A percentile compares a stretch with the other conserved stretches of the same genome.
These are phyloP conservation scores for Cryptococcus sp. DNA, from an alignment of 1,284 basidiomycete species.

Conservation along the genomic window DNA sequence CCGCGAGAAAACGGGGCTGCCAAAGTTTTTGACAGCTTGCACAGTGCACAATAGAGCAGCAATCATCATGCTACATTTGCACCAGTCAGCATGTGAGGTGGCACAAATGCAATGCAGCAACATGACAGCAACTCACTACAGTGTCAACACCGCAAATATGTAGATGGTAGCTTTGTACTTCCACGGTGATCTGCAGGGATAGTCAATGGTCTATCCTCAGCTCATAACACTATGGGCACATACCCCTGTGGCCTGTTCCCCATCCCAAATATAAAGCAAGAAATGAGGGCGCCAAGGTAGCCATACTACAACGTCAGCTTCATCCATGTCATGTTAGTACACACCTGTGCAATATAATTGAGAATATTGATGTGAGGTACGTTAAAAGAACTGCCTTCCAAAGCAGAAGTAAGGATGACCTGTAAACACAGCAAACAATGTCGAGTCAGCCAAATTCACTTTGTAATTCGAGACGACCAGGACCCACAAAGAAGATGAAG, in stretches of 20 bases:
- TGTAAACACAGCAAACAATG: conserved; percentile 31
- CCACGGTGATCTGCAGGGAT: conserved; percentile 61
- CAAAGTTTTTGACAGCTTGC: conserved; percentile 62
- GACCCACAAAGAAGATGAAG: conserved; percentile 88
- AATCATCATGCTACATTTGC: conserved; percentile 46
- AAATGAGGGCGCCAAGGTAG: conserved; percentile 77
- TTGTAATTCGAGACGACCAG: background rate
- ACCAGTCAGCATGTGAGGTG: background rate
- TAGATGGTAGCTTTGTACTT: conserved; percentile 82
- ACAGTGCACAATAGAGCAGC: conserved; percentile 72
- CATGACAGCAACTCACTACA: conserved; percentile 55
- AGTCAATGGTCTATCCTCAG: background rate
- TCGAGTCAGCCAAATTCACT: background rate
- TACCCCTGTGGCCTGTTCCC: conserved; percentile 90
- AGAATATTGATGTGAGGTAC: conserved; percentile 68
- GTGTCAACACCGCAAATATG: conserved; percentile 71
- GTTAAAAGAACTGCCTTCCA: conserved; percentile 72
- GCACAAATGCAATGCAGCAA: background rate
- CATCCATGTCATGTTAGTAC: conserved; percentile 13
- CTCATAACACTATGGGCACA: too few species aligned
- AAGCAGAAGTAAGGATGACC: conserved; percentile 81
- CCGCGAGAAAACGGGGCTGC: conserved; percentile 59
- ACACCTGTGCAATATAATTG: conserved; percentile 73
- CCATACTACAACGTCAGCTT: conserved; percentile 60
- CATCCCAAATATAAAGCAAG: conserved; percentile 92